A percentile compares a stretch with the other conserved stretches of the same genome.
phyloP scores from a whole-genome alignment of 2,329 filamentous ascomycete species.

The Hymenoscyphus linearis region DNA sequence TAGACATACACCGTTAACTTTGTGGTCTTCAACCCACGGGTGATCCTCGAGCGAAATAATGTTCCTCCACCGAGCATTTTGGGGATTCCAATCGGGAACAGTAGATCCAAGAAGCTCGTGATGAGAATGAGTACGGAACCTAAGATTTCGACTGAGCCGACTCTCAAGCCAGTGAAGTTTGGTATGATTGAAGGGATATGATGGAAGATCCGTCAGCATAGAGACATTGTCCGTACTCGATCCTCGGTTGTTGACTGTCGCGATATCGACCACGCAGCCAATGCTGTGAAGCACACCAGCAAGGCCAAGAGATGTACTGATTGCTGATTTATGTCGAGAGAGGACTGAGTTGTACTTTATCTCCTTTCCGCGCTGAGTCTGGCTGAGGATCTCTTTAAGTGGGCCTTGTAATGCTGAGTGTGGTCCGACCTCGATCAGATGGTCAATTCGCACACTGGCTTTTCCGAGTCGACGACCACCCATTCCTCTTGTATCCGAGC shows the following conservation, averaged over 20 bases:
- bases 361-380: not conserved
- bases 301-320: not conserved
- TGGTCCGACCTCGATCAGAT: constrained; percentile 15
- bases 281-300: not conserved
- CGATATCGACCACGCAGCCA: constrained; percentile 8
- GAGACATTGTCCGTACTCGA: not conserved
- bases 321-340: constrained; percentile 4
- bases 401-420: constrained; percentile 14
- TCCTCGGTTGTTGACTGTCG: constrained; percentile 37
- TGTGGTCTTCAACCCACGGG: constrained; percentile 13
- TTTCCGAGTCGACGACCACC: constrained; percentile 1
- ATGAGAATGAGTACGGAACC: constrained; percentile 1
- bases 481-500: not conserved
- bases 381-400: constrained; percentile 4
- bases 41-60: constrained; percentile 3
- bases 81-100: constrained; percentile 3
- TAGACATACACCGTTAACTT: constrained; percentile 18
- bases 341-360: constrained; percentile 5
- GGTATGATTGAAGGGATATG: constrained; percentile 10
- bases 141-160: not conserved
- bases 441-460: not conserved
- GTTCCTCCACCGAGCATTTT: constrained; percentile 9
- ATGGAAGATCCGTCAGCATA: constrained; percentile 8
- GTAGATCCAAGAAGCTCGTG: constrained; percentile 9
- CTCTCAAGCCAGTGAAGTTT: constrained; percentile 7